Evolutionary conservation across 2,329 filamentous ascomycete genomes (phyloP).

Genomic region (Alternaria incomplexa): DNA sequence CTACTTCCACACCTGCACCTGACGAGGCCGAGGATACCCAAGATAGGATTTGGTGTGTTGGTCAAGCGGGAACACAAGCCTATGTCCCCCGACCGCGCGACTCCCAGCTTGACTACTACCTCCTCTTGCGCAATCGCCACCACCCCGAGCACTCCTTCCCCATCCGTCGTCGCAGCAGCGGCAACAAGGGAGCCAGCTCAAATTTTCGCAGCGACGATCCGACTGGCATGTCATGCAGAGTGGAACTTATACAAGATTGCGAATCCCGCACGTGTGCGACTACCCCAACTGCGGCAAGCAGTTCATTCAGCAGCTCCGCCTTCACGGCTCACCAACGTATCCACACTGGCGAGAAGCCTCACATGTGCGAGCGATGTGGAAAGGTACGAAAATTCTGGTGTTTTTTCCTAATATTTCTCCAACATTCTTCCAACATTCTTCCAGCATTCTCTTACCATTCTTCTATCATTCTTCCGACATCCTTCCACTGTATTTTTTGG

Average conservation of each 20-base stretch:
- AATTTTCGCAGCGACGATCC: conserved; percentile 59
- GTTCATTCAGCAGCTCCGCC: too few relatives aligned
- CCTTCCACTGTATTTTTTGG: neutral
- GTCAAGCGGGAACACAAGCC: neutral
- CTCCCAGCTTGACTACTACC: neutral
- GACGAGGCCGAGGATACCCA: neutral
- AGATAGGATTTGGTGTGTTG: neutral
- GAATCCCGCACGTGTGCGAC: too few relatives aligned
- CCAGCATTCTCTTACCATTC: neutral
- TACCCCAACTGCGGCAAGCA: too few relatives aligned
- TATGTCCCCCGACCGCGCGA: neutral
- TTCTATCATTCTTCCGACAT: too few relatives aligned
- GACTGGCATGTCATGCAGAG: conserved; percentile 58
- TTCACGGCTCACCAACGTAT: too few relatives aligned
- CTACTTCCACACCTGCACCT: neutral
- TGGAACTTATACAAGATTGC: too few relatives aligned
- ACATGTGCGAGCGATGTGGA: too few relatives aligned
- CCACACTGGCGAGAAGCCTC: too few relatives aligned
- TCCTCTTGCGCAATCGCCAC: neutral
- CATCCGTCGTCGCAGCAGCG: conserved; percentile 54
- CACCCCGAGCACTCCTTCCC: conserved; percentile 23
- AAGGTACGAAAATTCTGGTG: too few relatives aligned
- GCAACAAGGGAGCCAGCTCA: conserved; percentile 39
- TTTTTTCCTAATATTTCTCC: neutral
- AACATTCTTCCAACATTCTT: neutral